These are phyloP conservation scores for Closterium sp. DNA, from an alignment of 139 green algal genomes.

Conservation along the genomic window DNA sequence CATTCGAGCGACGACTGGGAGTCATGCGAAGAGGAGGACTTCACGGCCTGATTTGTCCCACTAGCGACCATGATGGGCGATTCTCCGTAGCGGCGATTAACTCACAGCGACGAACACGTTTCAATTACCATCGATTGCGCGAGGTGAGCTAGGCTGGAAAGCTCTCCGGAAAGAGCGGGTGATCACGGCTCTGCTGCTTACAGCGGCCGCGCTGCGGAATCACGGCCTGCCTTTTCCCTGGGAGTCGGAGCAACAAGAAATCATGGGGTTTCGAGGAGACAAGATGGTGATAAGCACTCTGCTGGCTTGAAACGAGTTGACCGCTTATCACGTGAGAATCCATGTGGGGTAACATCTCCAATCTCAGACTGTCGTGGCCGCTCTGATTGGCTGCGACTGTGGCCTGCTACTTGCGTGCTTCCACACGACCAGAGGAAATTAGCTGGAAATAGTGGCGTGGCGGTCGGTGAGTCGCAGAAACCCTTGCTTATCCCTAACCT, in stretches of 20 bases:
- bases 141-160: not conserved
- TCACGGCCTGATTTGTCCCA: too few relatives aligned
- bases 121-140: not conserved
- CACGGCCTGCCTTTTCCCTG: too few relatives aligned
- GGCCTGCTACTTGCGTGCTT: not conserved
- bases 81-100: too few relatives aligned
- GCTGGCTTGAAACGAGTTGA: not conserved
- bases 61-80: too few relatives aligned
- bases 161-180: not conserved
- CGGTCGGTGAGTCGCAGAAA: not conserved
- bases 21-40: too few relatives aligned
- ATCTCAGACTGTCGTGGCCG: not conserved
- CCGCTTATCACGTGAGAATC: not conserved
- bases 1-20: not conserved
- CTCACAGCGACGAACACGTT: too few relatives aligned
- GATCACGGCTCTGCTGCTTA: too few relatives aligned
- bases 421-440: not conserved
- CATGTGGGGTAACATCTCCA: not conserved
- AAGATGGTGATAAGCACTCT: not conserved
- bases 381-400: not conserved
- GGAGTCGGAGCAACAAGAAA: too few relatives aligned
- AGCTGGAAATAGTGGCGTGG: not conserved
- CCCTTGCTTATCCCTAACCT: not conserved
- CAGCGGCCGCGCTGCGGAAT: too few relatives aligned
- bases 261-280: not conserved